A percentile compares a stretch with the other conserved stretches of the same genome.
Conservation (phyloP, 2,329 filamentous ascomycete species). For the Albifimbria verrucaria region DNA sequence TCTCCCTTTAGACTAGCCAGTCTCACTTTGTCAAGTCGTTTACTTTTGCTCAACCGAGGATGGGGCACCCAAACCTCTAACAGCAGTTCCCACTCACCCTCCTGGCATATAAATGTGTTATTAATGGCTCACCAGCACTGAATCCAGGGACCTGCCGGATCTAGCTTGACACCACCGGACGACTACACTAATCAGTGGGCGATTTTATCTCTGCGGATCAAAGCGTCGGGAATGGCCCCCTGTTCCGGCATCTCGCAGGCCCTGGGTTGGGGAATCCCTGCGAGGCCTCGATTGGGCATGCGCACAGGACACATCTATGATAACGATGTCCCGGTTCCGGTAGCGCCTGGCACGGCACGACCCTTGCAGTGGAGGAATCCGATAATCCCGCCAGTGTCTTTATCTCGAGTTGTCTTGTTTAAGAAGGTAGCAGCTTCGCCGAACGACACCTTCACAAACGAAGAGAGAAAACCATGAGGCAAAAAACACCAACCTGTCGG, state of each 20-base stretch:
- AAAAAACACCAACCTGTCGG: too few relatives aligned
- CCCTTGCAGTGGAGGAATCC: too few relatives aligned
- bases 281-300: too few relatives aligned
- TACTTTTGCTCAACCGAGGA: too few relatives aligned
- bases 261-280: background rate
- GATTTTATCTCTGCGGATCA: background rate
- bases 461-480: too few relatives aligned
- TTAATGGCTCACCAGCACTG: background rate
- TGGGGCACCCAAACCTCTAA: too few relatives aligned
- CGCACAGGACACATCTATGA: too few relatives aligned
- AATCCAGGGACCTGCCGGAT: background rate
- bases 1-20: background rate
- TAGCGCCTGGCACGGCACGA: background rate
- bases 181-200: background rate
- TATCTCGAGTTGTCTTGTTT: background rate
- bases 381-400: too few relatives aligned
- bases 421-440: background rate
- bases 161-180: background rate
- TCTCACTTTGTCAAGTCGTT: too few relatives aligned
- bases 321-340: too few relatives aligned
- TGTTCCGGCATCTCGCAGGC: background rate
- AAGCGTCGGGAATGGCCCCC: background rate
- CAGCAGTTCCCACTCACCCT: too few relatives aligned
- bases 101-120: too few relatives aligned
- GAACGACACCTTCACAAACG: background rate